Evolutionary conservation across 257 asterid species (phyloP).

Genomic region (Nicotiana benthamiana): DNA sequence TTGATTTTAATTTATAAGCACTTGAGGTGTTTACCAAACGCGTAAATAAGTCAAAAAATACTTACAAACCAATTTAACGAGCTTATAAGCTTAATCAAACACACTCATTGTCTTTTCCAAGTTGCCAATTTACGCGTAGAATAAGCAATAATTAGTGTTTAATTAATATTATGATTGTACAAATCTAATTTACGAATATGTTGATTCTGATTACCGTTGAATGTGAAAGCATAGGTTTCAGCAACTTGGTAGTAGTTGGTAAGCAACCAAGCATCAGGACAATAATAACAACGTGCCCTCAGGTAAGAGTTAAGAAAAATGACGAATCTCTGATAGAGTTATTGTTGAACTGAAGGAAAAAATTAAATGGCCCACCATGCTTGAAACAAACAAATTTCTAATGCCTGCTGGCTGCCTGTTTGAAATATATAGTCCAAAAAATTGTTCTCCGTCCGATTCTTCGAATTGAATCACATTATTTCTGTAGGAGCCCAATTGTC

Average conservation of each 20-base stretch:
- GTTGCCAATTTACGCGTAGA: not conserved
- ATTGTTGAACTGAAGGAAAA: not conserved
- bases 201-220: not conserved
- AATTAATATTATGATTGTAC: not conserved
- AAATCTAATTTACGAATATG: not conserved
- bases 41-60: no score
- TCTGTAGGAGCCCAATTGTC: not conserved
- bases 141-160: not conserved
- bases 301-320: not conserved
- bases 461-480: not conserved
- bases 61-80: no score
- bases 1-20: no score
- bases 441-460: not conserved
- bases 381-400: not conserved
- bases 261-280: not conserved
- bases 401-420: not conserved
- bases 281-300: not conserved
- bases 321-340: not conserved
- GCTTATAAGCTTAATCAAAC: no score
- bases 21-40: no score
- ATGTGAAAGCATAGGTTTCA: not conserved
- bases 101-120: not conserved
- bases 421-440: not conserved
- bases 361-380: not conserved
- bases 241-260: conserved; percentile 4